These are phyloP conservation scores for Candida caryicola DNA, from an alignment of 805 yeast genomes.

Conservation along the genomic window DNA sequence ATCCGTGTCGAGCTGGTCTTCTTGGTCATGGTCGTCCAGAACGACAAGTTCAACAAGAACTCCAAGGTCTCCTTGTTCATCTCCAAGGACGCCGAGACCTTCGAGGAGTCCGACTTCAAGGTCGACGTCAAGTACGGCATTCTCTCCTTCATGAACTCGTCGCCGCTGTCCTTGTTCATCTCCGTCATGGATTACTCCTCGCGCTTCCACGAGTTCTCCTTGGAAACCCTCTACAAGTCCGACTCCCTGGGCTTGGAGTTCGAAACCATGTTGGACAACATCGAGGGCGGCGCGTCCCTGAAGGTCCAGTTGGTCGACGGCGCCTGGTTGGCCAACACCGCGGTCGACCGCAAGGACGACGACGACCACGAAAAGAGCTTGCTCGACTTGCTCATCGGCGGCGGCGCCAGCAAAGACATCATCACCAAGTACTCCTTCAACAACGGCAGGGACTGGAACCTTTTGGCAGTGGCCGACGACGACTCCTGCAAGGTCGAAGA, in stretches of 20 bases:
- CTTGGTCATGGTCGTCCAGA: conserved; percentile 36
- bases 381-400: conserved; percentile 24
- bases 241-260: conserved; percentile 60
- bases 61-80: conserved; percentile 40
- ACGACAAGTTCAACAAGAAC: conserved; percentile 41
- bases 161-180: conserved; percentile 34
- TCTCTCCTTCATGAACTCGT: conserved; percentile 36
- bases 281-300: conserved; percentile 41
- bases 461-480: conserved; percentile 46
- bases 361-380: conserved; percentile 16
- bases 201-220: conserved; percentile 8
- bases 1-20: conserved; percentile 41
- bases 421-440: conserved; percentile 46
- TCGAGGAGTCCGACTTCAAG: conserved; percentile 40
- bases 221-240: conserved; percentile 45
- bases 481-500: conserved; percentile 40
- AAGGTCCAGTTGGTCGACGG: conserved; percentile 59
- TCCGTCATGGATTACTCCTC: conserved; percentile 22
- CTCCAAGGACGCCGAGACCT: conserved; percentile 46
- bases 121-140: conserved; percentile 35
- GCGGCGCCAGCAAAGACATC: conserved; percentile 11
- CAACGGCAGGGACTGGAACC: conserved; percentile 54
- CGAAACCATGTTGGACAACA: conserved; percentile 39
- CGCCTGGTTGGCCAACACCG: conserved; percentile 51
- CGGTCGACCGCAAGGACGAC: conserved; percentile 18